Base-by-base conservation (phyloP, 2,329 filamentous ascomycete species). In the Ceratocystis colombiana region DNA sequence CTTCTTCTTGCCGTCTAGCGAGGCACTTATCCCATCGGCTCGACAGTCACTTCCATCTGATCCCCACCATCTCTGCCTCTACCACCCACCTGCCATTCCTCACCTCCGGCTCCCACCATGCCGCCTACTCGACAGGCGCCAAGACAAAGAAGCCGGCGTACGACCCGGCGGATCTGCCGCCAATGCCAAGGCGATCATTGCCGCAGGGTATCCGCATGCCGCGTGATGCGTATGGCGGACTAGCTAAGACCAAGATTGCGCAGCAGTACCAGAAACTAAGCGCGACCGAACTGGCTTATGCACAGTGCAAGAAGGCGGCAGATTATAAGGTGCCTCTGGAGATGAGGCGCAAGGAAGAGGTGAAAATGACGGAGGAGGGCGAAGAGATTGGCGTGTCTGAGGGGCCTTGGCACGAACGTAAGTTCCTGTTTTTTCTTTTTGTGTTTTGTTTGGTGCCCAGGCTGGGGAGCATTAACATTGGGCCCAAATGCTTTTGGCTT, bases 331-430 rank as follows among this genome's bases (percentile, higher is more conserved):
- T 96, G 66, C 83, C 88, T 1, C 81, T 88, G 70, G 80, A 84
- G 65, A 78, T 83, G 63, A 80, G 87, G 70, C 87, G 87, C 70
- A 83, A 84, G 3, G 84, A 82, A 0, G 80, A 83, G 61, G 82
- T 94, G 64, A 83, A 85, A 33, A 87, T 85, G 74, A 88, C 88
- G 2, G 84, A 84, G 64, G 85, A 88, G 41, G 92, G 90, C 7
- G 89, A 95, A 74, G 90, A 97, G 75, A 75, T 97, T 62, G 92
- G 93, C 17, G 79, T 84, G 28, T 87, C 87, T 2, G 79, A 81
- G 28, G 86, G 87, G 12, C 88, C 86, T 80, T 96, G 93, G 93
- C 90, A 95, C 74, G 79, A 86, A 72, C 84, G 90, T 94, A 78
- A 66, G 82, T 76, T 55, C 25, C 22, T 5, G 28, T n/a, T 46